Evolutionary conservation across 768 basidiomycete genomes (phyloP).

Genomic region (Exidia glandulosa): DNA sequence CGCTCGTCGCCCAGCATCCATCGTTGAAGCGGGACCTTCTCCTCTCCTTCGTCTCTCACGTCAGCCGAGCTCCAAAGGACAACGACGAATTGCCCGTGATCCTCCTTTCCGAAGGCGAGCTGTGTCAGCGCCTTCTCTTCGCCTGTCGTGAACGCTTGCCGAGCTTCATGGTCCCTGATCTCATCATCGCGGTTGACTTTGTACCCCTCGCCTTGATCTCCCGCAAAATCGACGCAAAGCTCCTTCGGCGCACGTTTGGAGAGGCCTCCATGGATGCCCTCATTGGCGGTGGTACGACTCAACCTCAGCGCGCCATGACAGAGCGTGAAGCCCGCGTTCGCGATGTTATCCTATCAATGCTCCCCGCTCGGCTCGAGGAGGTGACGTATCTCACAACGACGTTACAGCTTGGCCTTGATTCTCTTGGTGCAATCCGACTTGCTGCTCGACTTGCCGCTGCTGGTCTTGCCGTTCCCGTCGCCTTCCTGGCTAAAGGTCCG

Average conservation of each 20-base stretch:
- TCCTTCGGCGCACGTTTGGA: slow-evolving; percentile 16
- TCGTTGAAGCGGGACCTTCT: slow-evolving; percentile 33
- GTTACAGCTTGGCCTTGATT: background rate
- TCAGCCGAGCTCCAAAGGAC: slow-evolving; percentile 18
- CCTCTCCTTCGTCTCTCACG: slow-evolving; percentile 34
- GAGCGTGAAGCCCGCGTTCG: background rate
- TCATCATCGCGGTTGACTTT: slow-evolving; percentile 37
- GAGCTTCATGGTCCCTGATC: slow-evolving; percentile 41
- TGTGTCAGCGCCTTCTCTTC: slow-evolving; percentile 18
- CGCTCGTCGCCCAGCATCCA: slow-evolving; percentile 33
- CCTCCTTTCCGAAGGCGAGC: slow-evolving; percentile 24
- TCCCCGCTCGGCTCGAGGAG: background rate
- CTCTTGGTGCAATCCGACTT: background rate
- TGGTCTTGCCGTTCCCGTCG: background rate
- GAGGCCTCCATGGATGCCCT: slow-evolving; percentile 13
- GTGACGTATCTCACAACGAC: background rate
- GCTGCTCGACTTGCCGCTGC: background rate
- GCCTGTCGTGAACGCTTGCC: slow-evolving; percentile 33
- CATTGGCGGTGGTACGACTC: background rate
- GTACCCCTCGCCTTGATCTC: slow-evolving; percentile 31
- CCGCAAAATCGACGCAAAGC: slow-evolving; percentile 24
- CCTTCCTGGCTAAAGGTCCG: background rate
- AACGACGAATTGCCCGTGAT: slow-evolving; percentile 13
- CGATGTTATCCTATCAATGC: background rate
- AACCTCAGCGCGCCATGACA: background rate